Conservation (phyloP, 352 stramenopile species). For the Elongisporangium prolatum region DNA sequence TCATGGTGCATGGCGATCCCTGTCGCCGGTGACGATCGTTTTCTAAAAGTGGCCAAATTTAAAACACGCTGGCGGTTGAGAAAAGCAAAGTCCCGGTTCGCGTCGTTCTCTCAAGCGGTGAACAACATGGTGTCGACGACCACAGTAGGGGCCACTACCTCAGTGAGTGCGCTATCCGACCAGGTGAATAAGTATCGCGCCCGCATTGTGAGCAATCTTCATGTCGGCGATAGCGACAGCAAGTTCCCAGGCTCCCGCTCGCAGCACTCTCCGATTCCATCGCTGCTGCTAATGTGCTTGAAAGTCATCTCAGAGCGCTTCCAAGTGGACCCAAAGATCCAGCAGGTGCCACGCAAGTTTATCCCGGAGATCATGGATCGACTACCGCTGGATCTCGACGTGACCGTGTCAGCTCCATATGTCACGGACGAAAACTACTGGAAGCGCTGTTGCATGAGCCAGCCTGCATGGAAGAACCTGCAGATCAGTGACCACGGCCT, state of each 20-base stretch:
- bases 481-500: slow-evolving; percentile 88
- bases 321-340: slow-evolving; percentile 53
- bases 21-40: not conserved
- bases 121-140: slow-evolving; percentile 48
- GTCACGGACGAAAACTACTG: slow-evolving; percentile 94
- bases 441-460: slow-evolving; percentile 86
- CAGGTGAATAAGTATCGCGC: slow-evolving; percentile 82
- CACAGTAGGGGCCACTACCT: slow-evolving; percentile 59
- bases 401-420: slow-evolving; percentile 71
- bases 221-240: slow-evolving; percentile 17
- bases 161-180: slow-evolving; percentile 67
- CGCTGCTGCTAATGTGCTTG: slow-evolving; percentile 68
- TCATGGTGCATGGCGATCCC: not conserved
- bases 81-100: not conserved
- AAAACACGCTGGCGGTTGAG: not conserved
- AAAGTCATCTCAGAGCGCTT: slow-evolving; percentile 80
- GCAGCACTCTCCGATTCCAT: slow-evolving; percentile 21
- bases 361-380: slow-evolving; percentile 76
- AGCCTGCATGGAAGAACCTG: slow-evolving; percentile 87
- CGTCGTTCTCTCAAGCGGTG: too few species aligned
- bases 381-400: slow-evolving; percentile 79
- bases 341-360: slow-evolving; percentile 75
- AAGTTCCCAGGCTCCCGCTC: slow-evolving; percentile 6
- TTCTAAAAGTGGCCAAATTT: not conserved
- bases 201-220: slow-evolving; percentile 35